These are phyloP conservation scores for Lachancea kluyveri DNA, from an alignment of 805 yeast species.

Conservation along the genomic window DNA sequence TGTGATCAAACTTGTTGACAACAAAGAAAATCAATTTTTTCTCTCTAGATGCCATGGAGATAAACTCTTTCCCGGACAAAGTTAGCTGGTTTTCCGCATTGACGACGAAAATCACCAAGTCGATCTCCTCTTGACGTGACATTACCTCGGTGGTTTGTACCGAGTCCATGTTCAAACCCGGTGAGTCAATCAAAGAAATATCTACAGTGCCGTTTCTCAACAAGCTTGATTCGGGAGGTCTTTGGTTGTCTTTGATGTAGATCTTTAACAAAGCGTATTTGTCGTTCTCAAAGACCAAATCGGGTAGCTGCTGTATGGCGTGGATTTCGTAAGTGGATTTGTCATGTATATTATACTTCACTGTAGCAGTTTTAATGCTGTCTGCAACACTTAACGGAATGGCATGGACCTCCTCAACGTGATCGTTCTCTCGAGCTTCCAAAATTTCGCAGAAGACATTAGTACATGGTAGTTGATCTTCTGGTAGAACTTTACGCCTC, in stretches of 20 bases:
- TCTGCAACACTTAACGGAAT: slow-evolving; percentile 46
- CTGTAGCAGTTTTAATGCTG: slow-evolving; percentile 23
- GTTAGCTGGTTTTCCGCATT: slow-evolving; percentile 96
- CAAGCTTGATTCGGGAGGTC: slow-evolving; percentile 62
- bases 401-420: slow-evolving; percentile 90
- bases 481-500: slow-evolving; percentile 74
- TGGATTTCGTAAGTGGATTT: slow-evolving; percentile 58
- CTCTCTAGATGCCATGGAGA: slow-evolving; percentile 83
- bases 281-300: slow-evolving; percentile 69
- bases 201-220: slow-evolving; percentile 88
- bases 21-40: slow-evolving; percentile 90
- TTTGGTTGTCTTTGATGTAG: slow-evolving; percentile 63
- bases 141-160: slow-evolving; percentile 92
- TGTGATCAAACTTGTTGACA: slow-evolving; percentile 85
- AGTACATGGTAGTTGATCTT: slow-evolving; percentile 97
- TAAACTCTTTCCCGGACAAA: slow-evolving; percentile 87
- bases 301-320: slow-evolving; percentile 50
- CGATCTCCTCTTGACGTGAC: slow-evolving; percentile 95
- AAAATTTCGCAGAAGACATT: slow-evolving; percentile 92
- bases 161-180: slow-evolving; percentile 90
- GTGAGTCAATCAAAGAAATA: slow-evolving; percentile 91
- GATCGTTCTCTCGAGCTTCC: slow-evolving; percentile 70
- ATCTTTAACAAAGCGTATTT: slow-evolving; percentile 68
- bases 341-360: slow-evolving; percentile 37
- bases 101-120: slow-evolving; percentile 91